phyloP scores from a whole-genome alignment of 148 eudicot species.

The Chenopodium quinoa region DNA sequence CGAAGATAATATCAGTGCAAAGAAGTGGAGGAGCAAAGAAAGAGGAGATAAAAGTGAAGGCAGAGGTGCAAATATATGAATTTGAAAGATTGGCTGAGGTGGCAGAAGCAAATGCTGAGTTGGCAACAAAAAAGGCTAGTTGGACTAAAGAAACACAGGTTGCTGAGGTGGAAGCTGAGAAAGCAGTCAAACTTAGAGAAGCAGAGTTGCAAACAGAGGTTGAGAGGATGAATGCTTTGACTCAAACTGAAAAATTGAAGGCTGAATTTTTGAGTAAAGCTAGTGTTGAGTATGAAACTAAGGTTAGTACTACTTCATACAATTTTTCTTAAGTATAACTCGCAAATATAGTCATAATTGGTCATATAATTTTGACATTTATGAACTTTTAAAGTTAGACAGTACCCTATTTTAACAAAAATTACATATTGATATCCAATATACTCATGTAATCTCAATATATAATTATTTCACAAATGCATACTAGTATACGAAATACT shows the following conservation, averaged over 20 bases:
- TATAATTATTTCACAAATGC: too few relatives aligned
- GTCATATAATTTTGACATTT: too few relatives aligned
- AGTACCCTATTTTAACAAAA: too few relatives aligned
- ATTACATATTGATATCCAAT: too few relatives aligned
- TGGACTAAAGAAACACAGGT: conserved; percentile 45
- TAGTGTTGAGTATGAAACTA: conserved; percentile 54
- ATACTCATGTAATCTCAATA: too few relatives aligned
- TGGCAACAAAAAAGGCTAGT: conserved; percentile 42
- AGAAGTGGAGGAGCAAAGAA: conserved; percentile 44
- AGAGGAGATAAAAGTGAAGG: conserved; percentile 39
- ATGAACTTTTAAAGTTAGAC: too few relatives aligned
- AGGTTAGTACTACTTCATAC: conserved; percentile 27
- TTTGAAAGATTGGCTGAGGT: conserved; percentile 51
- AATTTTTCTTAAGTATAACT: too few relatives aligned
- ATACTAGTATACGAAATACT: too few relatives aligned
- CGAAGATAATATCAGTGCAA: conserved; percentile 38
- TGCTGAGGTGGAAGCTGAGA: conserved; percentile 50
- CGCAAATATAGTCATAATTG: too few relatives aligned
- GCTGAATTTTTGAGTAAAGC: conserved; percentile 55
- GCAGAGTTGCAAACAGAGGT: conserved; percentile 54
- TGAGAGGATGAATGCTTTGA: conserved; percentile 48
- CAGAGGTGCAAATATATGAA: conserved; percentile 48
- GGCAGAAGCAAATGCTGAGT: conserved; percentile 42
- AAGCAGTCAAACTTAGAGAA: conserved; percentile 45
- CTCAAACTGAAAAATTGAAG: conserved; percentile 49